These are phyloP conservation scores for Cinnamomum chago DNA, from an alignment of 164 flowering plant species.

Conservation along the genomic window DNA sequence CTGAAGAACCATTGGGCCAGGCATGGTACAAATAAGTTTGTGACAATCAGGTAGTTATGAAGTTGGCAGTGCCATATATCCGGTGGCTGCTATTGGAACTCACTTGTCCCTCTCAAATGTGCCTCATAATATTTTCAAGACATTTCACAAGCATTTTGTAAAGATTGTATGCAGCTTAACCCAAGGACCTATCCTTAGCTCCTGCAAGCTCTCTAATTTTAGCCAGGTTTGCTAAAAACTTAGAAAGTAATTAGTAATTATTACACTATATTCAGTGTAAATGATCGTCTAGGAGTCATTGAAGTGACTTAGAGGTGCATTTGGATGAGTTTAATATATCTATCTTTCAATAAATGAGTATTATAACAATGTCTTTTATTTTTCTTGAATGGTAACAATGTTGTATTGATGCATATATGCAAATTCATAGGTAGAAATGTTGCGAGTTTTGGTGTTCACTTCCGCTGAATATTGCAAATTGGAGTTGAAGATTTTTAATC, in stretches of 20 bases:
- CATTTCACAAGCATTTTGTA: conserved; percentile 7
- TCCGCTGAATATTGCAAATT: no score
- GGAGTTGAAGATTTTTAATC: no score
- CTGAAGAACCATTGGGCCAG: conserved; percentile 58
- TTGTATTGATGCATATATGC: no score
- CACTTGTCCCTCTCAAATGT: background rate
- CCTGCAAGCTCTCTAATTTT: background rate
- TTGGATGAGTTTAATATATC: no score
- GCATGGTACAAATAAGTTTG: conserved; percentile 60
- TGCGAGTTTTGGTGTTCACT: no score
- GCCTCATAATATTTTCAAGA: conserved; percentile 4
- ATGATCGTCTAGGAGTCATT: no score
- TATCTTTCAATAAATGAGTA: no score
- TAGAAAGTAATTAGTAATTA: background rate
- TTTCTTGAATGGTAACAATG: no score
- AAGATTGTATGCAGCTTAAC: conserved; percentile 2
- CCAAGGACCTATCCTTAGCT: background rate
- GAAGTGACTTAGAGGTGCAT: no score
- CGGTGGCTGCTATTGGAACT: background rate
- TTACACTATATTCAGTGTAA: no score
- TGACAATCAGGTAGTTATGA: conserved; percentile 38
- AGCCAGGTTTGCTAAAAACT: background rate
- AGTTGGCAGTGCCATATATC: background rate
- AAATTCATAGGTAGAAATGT: no score
- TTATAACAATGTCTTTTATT: no score